Evolutionary conservation across 2,329 filamentous ascomycete species (phyloP).

Genomic region (Tricladium varicosporioides): DNA sequence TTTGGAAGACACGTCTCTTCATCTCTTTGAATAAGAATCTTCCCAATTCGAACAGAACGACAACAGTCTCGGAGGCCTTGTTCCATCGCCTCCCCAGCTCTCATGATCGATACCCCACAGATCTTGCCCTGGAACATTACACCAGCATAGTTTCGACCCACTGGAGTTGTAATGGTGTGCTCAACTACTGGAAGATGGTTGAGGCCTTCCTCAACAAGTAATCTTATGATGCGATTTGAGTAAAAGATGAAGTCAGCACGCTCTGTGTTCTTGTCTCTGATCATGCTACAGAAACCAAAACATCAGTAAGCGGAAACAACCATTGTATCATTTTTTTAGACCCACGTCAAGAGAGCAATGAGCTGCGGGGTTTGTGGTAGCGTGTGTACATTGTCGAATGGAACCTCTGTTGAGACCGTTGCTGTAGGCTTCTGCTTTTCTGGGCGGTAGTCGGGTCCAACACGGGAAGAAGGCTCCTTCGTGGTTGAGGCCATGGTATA

Average conservation of each 20-base stretch:
- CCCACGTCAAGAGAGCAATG: conserved; percentile 95
- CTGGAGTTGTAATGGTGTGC: conserved; percentile 85
- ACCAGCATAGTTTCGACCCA: conserved; percentile 83
- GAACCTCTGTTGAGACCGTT: conserved; percentile 80
- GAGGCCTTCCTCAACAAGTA: conserved; percentile 93
- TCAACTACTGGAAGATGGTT: conserved; percentile 93
- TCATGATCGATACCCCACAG: conserved; percentile 97
- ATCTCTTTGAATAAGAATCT: conserved; percentile 96
- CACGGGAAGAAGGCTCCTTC: conserved; percentile 36
- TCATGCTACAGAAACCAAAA: conserved; percentile 64
- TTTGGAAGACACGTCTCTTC: conserved; percentile 91
- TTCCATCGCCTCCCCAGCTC: conserved; percentile 97
- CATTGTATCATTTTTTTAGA: conserved; percentile 27
- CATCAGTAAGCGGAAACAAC: conserved; percentile 7
- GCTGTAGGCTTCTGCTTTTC: conserved; percentile 78
- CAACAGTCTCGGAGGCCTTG: conserved; percentile 95
- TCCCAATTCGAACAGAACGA: conserved; percentile 94
- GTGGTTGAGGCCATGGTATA: conserved; percentile 27
- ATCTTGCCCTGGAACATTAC: conserved; percentile 98
- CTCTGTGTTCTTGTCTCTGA: conserved; percentile 84
- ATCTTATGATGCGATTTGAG: conserved; percentile 94
- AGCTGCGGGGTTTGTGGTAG: conserved; percentile 92
- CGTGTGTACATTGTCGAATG: conserved; percentile 84
- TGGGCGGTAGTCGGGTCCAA: conserved; percentile 78
- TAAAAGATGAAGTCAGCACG: conserved; percentile 99